Base-by-base conservation (phyloP, 2,329 filamentous ascomycete species). In the Pseudocercospora macadamiae region DNA sequence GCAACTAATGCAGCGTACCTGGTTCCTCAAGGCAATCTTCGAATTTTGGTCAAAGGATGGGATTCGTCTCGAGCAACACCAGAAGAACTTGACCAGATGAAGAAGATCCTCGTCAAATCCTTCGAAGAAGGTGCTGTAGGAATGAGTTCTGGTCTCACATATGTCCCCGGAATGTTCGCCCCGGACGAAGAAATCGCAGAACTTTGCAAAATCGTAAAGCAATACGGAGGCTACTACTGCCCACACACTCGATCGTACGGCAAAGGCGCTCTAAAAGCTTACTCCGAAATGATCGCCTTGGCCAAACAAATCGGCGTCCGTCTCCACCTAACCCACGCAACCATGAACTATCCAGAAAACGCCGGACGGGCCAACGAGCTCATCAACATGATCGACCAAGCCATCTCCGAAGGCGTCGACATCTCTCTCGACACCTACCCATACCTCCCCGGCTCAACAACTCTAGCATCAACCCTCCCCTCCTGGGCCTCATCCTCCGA, bases 21-120 rank as follows among this genome's bases (percentile, higher is more conserved):
- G 3, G 66, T 70, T 23, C 68, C 68, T 3, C 68, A 70, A 54
- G 68, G 68, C 21, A 70, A 70, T 51, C 53, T 70, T n/a, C 59
- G 68, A 12, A 67, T 68, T 16, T 30, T 70, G 32, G 64, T 67
- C 7, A 64, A 68, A 42, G 68, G 68, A 8, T 70, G 67, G 62
- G 64, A 66, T 21, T 60, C 55, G 4, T 51, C 59, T 9, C 55
- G 60, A 12, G 66, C 65, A n/a, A 63, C 59, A 14, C 42, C 54
- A 12, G 61, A 59, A 1, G 67, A 69, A 51, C 64, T 69, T 3
- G 61, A 62, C 23, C 16, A 51, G 19, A 68, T 68, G 68, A 66
- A 68, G 53, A 37, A 49, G 9, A 54, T 67, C 10, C 51, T 70
- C 5, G 37, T 54, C 9, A 49, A 55, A 26, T 59, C 63, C 1